phyloP scores from a whole-genome alignment of 352 stramenopile genomes.

The Globisporangium cylindrosporum region DNA sequence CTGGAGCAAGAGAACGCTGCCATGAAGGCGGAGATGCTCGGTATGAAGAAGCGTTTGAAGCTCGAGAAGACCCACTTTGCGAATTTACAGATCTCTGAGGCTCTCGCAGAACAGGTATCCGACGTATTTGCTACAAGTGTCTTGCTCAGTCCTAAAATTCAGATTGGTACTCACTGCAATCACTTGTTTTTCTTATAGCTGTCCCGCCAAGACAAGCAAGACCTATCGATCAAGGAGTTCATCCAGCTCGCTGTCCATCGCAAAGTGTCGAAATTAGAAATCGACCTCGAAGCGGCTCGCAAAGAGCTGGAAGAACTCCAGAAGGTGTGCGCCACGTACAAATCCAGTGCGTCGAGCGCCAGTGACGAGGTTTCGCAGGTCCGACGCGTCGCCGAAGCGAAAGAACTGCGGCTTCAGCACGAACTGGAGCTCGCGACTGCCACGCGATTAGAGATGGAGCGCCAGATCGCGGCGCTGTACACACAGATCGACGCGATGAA shows the following conservation, averaged over 20 bases:
- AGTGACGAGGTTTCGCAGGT: conserved; percentile 35
- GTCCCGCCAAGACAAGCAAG: conserved; percentile 42
- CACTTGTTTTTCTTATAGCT: conserved; percentile 21
- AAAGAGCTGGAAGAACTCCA: conserved; percentile 36
- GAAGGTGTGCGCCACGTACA: conserved; percentile 26
- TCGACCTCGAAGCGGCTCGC: conserved; percentile 32
- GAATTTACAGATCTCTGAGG: conserved; percentile 62
- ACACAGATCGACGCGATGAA: conserved; percentile 44
- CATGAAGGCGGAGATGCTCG: conserved; percentile 22
- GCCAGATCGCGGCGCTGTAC: conserved; percentile 44
- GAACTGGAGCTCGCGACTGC: conserved; percentile 53
- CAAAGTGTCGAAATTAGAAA: conserved; percentile 36
- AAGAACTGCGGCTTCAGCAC: conserved; percentile 36
- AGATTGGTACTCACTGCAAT: background rate
- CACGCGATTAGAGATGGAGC: conserved; percentile 49
- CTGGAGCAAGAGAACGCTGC: conserved; percentile 28
- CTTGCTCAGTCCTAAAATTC: background rate
- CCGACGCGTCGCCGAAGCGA: conserved; percentile 27
- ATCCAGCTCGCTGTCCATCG: conserved; percentile 56
- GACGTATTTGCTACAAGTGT: background rate
- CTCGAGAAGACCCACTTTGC: conserved; percentile 66
- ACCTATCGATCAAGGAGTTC: conserved; percentile 58
- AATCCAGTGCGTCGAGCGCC: conserved; percentile 26
- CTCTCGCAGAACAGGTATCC: conserved; percentile 52
- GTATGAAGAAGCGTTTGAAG: conserved; percentile 34